Evolutionary conservation across 179 eudicot species (phyloP).

Genomic region (Carnegiea gigantea): DNA sequence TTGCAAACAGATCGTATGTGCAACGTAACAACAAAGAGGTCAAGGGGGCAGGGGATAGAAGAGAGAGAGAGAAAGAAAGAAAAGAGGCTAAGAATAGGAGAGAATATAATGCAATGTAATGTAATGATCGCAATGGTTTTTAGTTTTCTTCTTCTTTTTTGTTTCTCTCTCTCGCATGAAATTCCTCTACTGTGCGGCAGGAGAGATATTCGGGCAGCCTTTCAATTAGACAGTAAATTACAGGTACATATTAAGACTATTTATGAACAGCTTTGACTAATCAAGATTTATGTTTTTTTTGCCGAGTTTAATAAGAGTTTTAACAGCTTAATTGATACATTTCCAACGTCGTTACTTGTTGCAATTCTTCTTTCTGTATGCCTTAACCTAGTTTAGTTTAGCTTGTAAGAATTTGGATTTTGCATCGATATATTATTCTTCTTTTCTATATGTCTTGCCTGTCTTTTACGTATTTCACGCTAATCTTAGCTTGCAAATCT

Average conservation of each 20-base stretch:
- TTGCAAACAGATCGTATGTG: constrained; percentile 23
- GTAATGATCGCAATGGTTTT: constrained; percentile 18
- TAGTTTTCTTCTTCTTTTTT: background rate
- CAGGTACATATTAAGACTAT: constrained; percentile 15
- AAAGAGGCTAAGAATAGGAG: constrained; percentile 40
- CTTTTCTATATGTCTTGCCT: too few species aligned
- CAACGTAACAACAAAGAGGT: constrained; percentile 19
- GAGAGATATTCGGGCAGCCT: constrained; percentile 36
- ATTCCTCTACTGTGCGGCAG: constrained; percentile 5
- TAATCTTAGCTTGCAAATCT: too few species aligned
- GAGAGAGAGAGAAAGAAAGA: background rate
- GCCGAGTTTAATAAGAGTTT: too few species aligned
- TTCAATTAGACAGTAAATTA: constrained; percentile 23
- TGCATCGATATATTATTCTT: too few species aligned
- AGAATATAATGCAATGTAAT: background rate
- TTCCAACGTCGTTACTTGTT: too few species aligned
- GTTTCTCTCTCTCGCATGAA: background rate
- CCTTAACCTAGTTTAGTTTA: too few species aligned
- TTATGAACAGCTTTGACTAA: constrained; percentile 4
- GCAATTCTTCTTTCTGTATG: too few species aligned
- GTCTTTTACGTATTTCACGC: too few species aligned
- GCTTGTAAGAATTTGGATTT: too few species aligned
- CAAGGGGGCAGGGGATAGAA: constrained; percentile 8
- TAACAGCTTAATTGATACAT: too few species aligned
- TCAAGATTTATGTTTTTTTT: too few species aligned